Evolutionary conservation across 306 rosid species (phyloP).

Genomic region (Lathyrus tuberosus): DNA sequence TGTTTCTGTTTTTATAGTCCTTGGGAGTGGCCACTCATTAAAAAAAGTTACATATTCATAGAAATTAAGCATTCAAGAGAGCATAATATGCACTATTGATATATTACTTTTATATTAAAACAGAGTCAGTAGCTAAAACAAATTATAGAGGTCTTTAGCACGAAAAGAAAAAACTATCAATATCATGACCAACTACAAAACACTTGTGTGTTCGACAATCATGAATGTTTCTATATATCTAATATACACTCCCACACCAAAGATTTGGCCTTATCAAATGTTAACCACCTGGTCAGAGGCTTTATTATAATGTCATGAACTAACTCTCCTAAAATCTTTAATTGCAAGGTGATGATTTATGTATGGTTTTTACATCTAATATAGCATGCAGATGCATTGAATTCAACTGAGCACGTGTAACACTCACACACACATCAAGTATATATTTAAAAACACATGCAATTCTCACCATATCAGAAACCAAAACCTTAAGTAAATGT

Average conservation of each 20-base stretch:
- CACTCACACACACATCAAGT: background rate
- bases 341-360: background rate
- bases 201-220: background rate
- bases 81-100: conserved; percentile 7
- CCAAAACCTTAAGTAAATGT: conserved; percentile 12
- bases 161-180: conserved; percentile 15
- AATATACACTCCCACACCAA: background rate
- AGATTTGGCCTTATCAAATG: background rate
- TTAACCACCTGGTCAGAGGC: background rate
- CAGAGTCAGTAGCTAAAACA: conserved; percentile 2
- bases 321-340: background rate
- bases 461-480: conserved; percentile 17
- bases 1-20: conserved; percentile 23
- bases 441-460: background rate
- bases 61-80: conserved; percentile 16
- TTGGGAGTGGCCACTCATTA: conserved; percentile 17
- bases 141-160: conserved; percentile 14
- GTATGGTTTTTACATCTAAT: background rate
- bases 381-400: background rate
- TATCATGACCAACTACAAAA: conserved; percentile 18
- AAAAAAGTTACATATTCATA: conserved; percentile 25
- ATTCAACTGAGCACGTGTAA: background rate
- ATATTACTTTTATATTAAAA: background rate
- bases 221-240: conserved; percentile 4
- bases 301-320: conserved; percentile 1